Base-by-base conservation (phyloP, 2,329 filamentous ascomycete species). In the Falciphora oryzae region DNA sequence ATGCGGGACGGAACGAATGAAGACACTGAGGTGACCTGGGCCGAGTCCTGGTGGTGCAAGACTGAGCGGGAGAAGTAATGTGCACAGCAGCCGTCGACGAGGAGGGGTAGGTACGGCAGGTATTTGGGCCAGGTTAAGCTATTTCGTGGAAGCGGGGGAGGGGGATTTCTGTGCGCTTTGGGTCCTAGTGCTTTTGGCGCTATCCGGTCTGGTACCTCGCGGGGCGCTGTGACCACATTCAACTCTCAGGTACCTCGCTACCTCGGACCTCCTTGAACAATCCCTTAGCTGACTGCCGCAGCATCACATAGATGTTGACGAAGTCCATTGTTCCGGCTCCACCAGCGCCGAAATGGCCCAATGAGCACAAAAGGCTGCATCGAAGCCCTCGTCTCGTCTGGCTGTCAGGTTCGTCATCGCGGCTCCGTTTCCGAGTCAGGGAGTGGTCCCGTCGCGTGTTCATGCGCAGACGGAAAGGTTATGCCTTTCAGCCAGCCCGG, bases 71-170 rank as follows among this genome's bases (percentile, higher is more conserved):
- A 32, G 35, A 35, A 60, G 18, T 10, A 29, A 53, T 59, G 57
- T 29, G 58, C 28, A 60, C 58, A 28, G 28, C 18, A 60, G 29
- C 22, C 25, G 29, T n/a, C 28, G 28, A 35, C 3, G 32, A 60
- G 62, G 56, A 59, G 62, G 56, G 62, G 62, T 58, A 59, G 62
- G 56, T 63, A 58, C 31, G 59, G 25, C 25, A 53, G 53, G 56
- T 63, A 63, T 63, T 63, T 58, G 56, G 53, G 25, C 13, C 50
- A 59, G 32, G 35, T 25, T 22, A 44, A 59, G 57, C 62, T 63
- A 50, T 59, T 63, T 63, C 57, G 57, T 29, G 59, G 32, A 58
- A 59, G 57, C 57, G 57, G 62, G 62, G 62, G 25, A 63, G 53
- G 62, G 62, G 57, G 27, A 29, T 53, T 53, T 63, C n/a, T 63